These are phyloP conservation scores for Exophiala calicioides DNA, from an alignment of 2,329 filamentous ascomycete genomes.

Conservation along the genomic window DNA sequence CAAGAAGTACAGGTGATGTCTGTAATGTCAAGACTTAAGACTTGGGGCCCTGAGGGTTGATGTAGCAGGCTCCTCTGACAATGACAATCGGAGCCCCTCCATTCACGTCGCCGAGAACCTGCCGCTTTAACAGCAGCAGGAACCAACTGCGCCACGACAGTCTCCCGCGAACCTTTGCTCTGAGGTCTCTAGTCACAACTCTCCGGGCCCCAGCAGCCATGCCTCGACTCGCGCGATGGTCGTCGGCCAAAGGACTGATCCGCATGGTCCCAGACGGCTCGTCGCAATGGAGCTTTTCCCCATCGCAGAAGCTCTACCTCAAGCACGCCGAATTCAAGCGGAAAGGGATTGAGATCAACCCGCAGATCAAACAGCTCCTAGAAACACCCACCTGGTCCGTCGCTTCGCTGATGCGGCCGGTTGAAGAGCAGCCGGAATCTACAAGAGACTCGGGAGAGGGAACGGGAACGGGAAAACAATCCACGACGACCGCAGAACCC, in stretches of 20 bases:
- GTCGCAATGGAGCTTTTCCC: too few relatives aligned
- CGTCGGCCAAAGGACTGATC: conserved; percentile 15
- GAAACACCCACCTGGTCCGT: conserved; percentile 81
- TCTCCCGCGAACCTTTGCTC: too few relatives aligned
- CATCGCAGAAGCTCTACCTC: too few relatives aligned
- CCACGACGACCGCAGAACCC: conserved; percentile 22
- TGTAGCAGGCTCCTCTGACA: too few relatives aligned
- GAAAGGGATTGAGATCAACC: conserved; percentile 23
- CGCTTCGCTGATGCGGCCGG: conserved; percentile 65
- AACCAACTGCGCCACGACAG: not conserved
- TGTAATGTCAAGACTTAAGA: too few relatives aligned
- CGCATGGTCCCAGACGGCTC: conserved; percentile 8
- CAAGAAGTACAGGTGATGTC: conserved; percentile 1
- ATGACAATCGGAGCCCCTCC: too few relatives aligned
- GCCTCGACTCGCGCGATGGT: conserved; percentile 15
- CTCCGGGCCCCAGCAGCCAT: conserved; percentile 6
- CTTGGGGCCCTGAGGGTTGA: too few relatives aligned
- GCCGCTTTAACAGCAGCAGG: too few relatives aligned
- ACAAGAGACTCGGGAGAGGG: not conserved
- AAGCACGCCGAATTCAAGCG: too few relatives aligned
- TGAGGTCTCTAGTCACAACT: too few relatives aligned
- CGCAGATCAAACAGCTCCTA: conserved; percentile 51
- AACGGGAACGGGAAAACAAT: not conserved
- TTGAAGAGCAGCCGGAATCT: not conserved
- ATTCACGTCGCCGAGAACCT: too few relatives aligned